Conservation (phyloP, 2,329 filamentous ascomycete genomes). For the Talaromyces funiculosus region DNA sequence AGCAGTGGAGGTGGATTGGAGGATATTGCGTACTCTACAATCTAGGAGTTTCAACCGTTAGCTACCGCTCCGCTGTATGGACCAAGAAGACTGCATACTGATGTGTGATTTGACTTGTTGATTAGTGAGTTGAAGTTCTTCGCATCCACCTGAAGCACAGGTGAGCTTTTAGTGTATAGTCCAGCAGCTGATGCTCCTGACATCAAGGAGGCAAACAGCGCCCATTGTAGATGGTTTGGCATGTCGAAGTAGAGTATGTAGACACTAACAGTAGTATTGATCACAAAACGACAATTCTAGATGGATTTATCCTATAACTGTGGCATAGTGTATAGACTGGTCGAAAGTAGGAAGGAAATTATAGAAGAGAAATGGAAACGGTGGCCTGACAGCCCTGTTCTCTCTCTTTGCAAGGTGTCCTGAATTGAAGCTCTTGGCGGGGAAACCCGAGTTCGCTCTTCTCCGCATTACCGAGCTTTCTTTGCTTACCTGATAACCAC, state of each 20-base stretch:
- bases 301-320: neutral
- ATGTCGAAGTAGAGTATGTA: constrained; percentile 24
- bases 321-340: neutral
- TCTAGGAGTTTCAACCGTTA: constrained; percentile 33
- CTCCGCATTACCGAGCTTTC: constrained; percentile 8
- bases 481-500: constrained; percentile 1
- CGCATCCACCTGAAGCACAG: constrained; percentile 74
- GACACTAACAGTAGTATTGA: constrained; percentile 5
- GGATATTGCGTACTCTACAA: constrained; percentile 51
- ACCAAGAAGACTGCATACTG: constrained; percentile 52
- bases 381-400: neutral
- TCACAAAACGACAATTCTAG: neutral
- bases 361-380: neutral
- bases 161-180: constrained; percentile 79
- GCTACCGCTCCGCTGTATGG: constrained; percentile 2
- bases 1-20: constrained; percentile 12
- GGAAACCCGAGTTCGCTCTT: neutral
- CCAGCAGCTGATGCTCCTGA: constrained; percentile 62
- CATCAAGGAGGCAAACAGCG: constrained; percentile 56
- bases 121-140: constrained; percentile 79
- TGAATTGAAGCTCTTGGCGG: constrained; percentile 22
- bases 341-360: neutral
- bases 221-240: constrained; percentile 39
- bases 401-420: constrained; percentile 32
- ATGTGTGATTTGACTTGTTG: constrained; percentile 82